Evolutionary conservation across 108 stramenopile species (phyloP).

Genomic region (Hondaea fermentalgiana): DNA sequence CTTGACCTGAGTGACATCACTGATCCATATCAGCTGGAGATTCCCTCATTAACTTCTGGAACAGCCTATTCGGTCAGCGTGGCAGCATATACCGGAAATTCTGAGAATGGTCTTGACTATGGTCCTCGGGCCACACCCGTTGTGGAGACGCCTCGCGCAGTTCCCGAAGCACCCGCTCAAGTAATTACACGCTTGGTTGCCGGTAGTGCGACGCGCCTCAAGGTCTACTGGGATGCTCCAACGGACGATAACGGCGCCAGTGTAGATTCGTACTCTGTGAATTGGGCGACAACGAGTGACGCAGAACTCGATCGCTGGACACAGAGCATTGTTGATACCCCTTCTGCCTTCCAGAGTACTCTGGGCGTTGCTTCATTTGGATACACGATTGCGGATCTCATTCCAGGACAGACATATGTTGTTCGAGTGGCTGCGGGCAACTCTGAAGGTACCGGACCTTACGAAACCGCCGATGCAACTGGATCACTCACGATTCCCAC

Average conservation of each 20-base stretch:
- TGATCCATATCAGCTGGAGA: not conserved
- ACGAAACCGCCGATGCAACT: not conserved
- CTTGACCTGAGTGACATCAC: not conserved
- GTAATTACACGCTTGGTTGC: not conserved
- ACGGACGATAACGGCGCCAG: not conserved
- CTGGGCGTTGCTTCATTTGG: conserved; percentile 18
- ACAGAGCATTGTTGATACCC: not conserved
- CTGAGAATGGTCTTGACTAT: not conserved
- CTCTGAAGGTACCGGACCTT: conserved; percentile 35
- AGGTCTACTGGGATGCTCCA: not conserved
- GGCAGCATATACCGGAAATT: not conserved
- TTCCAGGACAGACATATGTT: conserved; percentile 50
- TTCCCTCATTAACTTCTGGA: not conserved
- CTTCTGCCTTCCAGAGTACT: not conserved
- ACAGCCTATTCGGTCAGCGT: not conserved
- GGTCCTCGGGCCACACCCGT: not conserved
- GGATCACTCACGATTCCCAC: conserved; percentile 3
- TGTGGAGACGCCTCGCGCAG: not conserved
- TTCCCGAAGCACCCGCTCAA: not conserved
- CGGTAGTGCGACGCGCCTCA: not conserved
- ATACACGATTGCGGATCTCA: conserved; percentile 41
- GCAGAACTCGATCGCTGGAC: not conserved
- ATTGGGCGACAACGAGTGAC: not conserved
- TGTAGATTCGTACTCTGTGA: not conserved
- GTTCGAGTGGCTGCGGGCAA: conserved; percentile 38